Conservation (phyloP, 345 rosid genomes). For the Melaleuca quinquenervia region DNA sequence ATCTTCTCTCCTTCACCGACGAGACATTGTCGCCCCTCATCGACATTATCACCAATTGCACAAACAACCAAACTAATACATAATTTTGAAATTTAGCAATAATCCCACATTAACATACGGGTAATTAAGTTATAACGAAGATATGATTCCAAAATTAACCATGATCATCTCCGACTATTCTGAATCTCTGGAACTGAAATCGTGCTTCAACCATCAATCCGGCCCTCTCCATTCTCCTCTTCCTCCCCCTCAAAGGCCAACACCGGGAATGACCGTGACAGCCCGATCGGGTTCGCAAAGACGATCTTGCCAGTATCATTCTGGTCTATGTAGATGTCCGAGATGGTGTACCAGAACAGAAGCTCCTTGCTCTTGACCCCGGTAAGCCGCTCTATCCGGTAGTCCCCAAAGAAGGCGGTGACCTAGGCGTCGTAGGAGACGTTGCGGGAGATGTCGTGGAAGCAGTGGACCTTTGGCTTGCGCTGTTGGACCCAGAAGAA, state of each 20-base stretch:
- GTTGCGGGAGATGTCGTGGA: conserved; percentile 6
- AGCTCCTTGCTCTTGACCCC: conserved; percentile 19
- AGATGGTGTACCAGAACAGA: conserved; percentile 12
- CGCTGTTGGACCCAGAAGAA: conserved; percentile 20
- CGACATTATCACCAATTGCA: neutral
- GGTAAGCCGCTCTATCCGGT: conserved; percentile 7
- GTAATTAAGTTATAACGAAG: neutral
- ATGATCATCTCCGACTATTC: neutral
- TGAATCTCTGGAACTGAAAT: neutral
- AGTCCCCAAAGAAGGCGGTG: conserved; percentile 15
- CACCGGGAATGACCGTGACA: conserved; percentile 8
- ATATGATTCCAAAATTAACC: neutral
- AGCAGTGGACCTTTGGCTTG: conserved; percentile 12
- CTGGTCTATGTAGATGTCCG: conserved; percentile 5
- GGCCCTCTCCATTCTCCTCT: neutral
- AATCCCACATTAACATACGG: neutral
- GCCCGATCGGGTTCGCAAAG: conserved; percentile 5
- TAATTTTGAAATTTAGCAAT: neutral
- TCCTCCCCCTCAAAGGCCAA: conserved; percentile 20
- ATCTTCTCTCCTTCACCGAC: neutral
- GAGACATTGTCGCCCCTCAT: neutral
- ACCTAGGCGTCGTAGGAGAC: conserved; percentile 14
- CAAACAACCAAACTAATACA: neutral
- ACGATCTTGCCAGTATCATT: conserved; percentile 8
- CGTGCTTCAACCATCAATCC: neutral